Evolutionary conservation across 2,329 filamentous ascomycete genomes (phyloP), one percentile per base, ranked within the genome.

Genomic region (Fusarium dimerum): DNA sequence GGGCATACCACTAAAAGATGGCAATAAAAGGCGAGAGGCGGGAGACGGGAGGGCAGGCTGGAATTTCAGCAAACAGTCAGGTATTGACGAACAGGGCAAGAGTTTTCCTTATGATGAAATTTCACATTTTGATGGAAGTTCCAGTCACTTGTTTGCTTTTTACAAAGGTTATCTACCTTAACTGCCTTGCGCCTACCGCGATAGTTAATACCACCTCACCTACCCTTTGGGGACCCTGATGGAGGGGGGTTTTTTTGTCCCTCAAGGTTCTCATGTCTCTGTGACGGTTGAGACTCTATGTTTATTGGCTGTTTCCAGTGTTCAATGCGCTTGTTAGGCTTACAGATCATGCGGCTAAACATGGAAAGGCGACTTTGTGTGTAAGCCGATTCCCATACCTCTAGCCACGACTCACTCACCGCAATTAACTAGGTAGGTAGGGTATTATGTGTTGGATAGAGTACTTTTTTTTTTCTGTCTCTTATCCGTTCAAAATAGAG

Each of bases 221-320:
- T 16, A 16, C n/a, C 17, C 17, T 40, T 40, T 10, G 39, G 39
- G 11, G 10, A 6, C 39, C n/a, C 8, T 20, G n/a, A 40, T 40
- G n/a, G 39, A 16, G 53, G 20, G 20, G 4, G 20, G 20, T 26
- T 26, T 47, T 26, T 26, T 47, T 65, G 59, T 59, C 63, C 62
- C 57, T 65, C 63, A 65, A 48, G 63, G 63, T 65, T 65, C 63
- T 65, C 63, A 56, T 50, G 51, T 54, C 43, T 43, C 17, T 42
- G 10, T 16, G 12, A 15, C 54, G 16, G 43, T 56, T 52, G 45
- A 49, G 36, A 44, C 41, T 47, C 40, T 12, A 51, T 36, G 49
- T 43, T 49, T 41, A 63, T 65, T 64, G 60, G 62, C 51, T 48
- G 39, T 41, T 38, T 43, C 49, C 56, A 53, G 43, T 16, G 13